phyloP scores from a whole-genome alignment of 1,284 basidiomycete species.

The Neolentinus lepideus region DNA sequence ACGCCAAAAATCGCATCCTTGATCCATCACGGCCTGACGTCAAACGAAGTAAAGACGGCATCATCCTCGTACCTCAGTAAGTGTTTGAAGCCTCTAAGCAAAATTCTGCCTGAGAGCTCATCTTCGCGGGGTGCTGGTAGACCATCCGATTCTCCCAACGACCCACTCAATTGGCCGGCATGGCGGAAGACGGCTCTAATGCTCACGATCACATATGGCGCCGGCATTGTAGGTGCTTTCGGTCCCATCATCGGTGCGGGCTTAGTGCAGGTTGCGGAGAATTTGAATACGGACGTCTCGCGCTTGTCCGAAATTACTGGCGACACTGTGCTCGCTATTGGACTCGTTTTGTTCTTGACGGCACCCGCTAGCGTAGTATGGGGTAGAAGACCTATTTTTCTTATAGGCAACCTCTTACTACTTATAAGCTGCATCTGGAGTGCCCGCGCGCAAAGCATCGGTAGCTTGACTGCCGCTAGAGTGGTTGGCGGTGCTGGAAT shows the following conservation, averaged over 20 bases:
- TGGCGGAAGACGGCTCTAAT: slow-evolving; percentile 9
- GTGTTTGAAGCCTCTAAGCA: background rate
- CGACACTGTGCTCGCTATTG: slow-evolving; percentile 10
- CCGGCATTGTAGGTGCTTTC: slow-evolving; percentile 12
- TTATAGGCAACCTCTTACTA: slow-evolving; percentile 7
- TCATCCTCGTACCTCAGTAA: slow-evolving; percentile 7
- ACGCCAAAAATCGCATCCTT: background rate
- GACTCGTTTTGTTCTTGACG: slow-evolving; percentile 10
- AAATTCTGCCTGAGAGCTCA: background rate
- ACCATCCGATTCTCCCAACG: slow-evolving; percentile 5
- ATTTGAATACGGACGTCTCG: slow-evolving; percentile 8
- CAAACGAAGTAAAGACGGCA: slow-evolving; percentile 11
- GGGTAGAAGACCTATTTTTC: slow-evolving; percentile 11
- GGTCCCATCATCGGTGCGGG: slow-evolving; percentile 13
- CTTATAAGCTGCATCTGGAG: slow-evolving; percentile 11
- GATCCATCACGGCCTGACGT: slow-evolving; percentile 3
- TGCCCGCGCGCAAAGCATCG: slow-evolving; percentile 8
- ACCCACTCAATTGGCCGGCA: slow-evolving; percentile 7
- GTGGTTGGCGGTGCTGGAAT: slow-evolving; percentile 13
- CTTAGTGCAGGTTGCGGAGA: slow-evolving; percentile 10
- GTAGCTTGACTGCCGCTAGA: slow-evolving; percentile 11
- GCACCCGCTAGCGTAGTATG: slow-evolving; percentile 13
- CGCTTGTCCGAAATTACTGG: slow-evolving; percentile 11
- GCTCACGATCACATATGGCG: slow-evolving; percentile 10
- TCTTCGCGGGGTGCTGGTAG: background rate